Conservation (phyloP, 2,329 filamentous ascomycete genomes). For the Cryphonectria nitschkei region DNA sequence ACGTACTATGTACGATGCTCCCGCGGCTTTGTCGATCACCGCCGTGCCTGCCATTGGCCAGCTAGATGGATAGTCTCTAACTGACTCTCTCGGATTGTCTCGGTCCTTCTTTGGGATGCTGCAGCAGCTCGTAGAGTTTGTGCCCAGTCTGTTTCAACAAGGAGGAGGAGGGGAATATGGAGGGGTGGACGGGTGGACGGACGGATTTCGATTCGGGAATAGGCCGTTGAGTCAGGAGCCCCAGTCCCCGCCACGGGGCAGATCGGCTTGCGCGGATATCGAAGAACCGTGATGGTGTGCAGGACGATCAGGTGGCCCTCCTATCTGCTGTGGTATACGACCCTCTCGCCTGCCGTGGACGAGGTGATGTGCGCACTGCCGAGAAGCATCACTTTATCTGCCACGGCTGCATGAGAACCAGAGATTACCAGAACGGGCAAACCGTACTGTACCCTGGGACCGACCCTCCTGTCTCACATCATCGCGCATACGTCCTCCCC, state of each 20-base stretch:
- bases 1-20: constrained; percentile 1
- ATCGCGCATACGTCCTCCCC: constrained; percentile 21
- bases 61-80: constrained; percentile 7
- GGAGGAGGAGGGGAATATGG: neutral
- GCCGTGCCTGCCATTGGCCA: constrained; percentile 12
- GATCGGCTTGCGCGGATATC: constrained; percentile 26
- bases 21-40: constrained; percentile 18
- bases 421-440: neutral
- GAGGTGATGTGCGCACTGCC: neutral
- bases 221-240: constrained; percentile 23
- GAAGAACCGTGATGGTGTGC: constrained; percentile 26
- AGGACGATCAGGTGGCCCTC: constrained; percentile 24
- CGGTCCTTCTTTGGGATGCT: constrained; percentile 5
- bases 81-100: neutral
- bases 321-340: neutral
- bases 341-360: constrained; percentile 23
- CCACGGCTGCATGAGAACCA: neutral
- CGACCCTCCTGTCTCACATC: constrained; percentile 26
- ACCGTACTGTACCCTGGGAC: neutral
- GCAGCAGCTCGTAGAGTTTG: neutral
- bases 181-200: neutral
- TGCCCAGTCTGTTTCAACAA: neutral
- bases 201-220: neutral
- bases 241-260: constrained; percentile 5
- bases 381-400: constrained; percentile 12